Percentiles rank a stretch among this genome's conserved stretches.
Evolutionary conservation across 2,329 filamentous ascomycete genomes (phyloP).

Genomic region (Scopulariopsis brevicaulis): DNA sequence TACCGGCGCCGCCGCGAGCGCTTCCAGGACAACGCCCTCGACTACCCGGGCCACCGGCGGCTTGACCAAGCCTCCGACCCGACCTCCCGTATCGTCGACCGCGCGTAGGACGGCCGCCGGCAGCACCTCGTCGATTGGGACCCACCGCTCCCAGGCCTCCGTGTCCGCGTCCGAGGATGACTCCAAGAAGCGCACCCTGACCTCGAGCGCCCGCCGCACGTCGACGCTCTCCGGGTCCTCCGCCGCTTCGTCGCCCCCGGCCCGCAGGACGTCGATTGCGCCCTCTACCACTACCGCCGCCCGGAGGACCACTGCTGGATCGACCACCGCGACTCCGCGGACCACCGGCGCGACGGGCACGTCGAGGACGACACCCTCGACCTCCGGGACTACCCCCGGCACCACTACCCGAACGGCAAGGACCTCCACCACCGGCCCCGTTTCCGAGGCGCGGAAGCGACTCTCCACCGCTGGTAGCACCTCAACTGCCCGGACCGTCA

Average conservation of each 20-base stretch:
- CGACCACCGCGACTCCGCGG: slow-evolving; percentile 15
- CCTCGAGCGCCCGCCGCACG: slow-evolving; percentile 5
- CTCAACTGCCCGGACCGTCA: slow-evolving; percentile 21
- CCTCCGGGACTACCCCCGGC: slow-evolving; percentile 15
- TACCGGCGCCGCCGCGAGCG: slow-evolving; percentile 16
- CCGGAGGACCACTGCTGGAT: slow-evolving; percentile 5
- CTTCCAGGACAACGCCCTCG: slow-evolving; percentile 17
- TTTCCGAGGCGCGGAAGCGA: slow-evolving; percentile 39
- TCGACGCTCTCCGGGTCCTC: slow-evolving; percentile 1
- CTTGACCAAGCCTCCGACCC: slow-evolving; percentile 35
- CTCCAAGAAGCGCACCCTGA: slow-evolving; percentile 22
- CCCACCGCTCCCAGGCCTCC: slow-evolving; percentile 33
- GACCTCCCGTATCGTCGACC: slow-evolving; percentile 26
- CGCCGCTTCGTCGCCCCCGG: slow-evolving; percentile 5
- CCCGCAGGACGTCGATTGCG: slow-evolving; percentile 20
- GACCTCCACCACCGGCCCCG: slow-evolving; percentile 16
- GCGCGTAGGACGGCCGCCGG: slow-evolving; percentile 18
- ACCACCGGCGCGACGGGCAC: slow-evolving; percentile 16
- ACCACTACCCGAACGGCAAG: slow-evolving; percentile 16
- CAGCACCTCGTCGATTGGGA: slow-evolving; percentile 22
- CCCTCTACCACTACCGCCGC: slow-evolving; percentile 21
- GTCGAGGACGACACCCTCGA: slow-evolving; percentile 18
- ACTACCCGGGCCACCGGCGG: slow-evolving; percentile 25
- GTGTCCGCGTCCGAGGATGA: slow-evolving; percentile 39
- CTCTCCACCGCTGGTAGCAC: slow-evolving; percentile 36